Conservation (phyloP, 1,284 basidiomycete species). For the Vanrija pseudolonga region DNA sequence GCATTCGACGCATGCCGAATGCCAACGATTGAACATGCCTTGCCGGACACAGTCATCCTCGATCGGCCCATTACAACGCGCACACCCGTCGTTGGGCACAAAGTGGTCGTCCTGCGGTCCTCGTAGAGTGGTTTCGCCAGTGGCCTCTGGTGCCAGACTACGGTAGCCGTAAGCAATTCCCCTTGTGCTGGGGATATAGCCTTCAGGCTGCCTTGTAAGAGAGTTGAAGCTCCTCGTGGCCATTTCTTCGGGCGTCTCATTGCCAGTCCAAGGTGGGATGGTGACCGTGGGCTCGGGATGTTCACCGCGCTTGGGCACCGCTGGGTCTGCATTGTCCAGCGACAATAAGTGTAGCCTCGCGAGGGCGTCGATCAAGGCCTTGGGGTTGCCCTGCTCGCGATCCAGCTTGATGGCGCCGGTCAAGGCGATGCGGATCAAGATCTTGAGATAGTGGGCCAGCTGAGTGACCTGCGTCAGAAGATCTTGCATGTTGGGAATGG, state of each 20-base stretch:
- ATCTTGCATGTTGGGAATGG: conserved; percentile 79
- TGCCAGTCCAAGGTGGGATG: conserved; percentile 13
- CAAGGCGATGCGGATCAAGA: conserved; percentile 94
- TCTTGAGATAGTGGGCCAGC: conserved; percentile 97
- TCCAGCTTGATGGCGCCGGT: conserved; percentile 95
- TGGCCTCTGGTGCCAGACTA: conserved; percentile 74
- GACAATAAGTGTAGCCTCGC: conserved; percentile 88
- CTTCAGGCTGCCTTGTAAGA: conserved; percentile 39
- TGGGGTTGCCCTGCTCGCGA: conserved; percentile 74
- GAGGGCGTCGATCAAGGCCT: conserved; percentile 84
- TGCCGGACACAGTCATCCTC: conserved; percentile 95
- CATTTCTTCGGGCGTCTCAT: conserved; percentile 35
- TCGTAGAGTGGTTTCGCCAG: conserved; percentile 76
- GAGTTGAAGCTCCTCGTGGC: conserved; percentile 38
- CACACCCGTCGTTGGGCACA: conserved; percentile 72
- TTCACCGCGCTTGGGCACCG: conserved; percentile 55
- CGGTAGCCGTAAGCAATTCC: conserved; percentile 73
- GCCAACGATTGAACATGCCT: conserved; percentile 94
- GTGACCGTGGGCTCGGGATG: conserved; percentile 18
- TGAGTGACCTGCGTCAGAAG: conserved; percentile 96
- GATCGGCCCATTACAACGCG: conserved; percentile 81
- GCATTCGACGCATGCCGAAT: conserved; percentile 86
- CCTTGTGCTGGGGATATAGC: conserved; percentile 65
- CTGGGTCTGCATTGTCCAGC: conserved; percentile 77
- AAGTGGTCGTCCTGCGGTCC: conserved; percentile 41